Evolutionary conservation across 352 stramenopile genomes (phyloP), one percentile per base, ranked within the genome.

Genomic region (Elongisporangium senticosum): DNA sequence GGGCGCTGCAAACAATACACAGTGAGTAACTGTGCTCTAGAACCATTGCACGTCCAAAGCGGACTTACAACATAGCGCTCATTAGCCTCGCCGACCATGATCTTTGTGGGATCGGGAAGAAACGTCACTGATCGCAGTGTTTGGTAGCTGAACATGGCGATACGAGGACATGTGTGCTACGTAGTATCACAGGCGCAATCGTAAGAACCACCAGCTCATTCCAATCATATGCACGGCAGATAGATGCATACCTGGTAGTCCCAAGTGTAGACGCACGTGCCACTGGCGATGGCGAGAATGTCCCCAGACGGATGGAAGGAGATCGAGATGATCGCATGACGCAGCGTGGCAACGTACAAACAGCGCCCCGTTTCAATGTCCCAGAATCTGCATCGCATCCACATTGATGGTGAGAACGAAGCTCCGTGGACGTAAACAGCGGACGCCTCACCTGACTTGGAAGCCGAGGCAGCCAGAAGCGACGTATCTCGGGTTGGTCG

Each of bases 381-480:
- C 85, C 85, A 95, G 55, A 95, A 95, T 15, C 83, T 93, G 56
- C 3, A 54, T 43, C 2, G 33, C 11, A 43, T 43, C 33, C 33
- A 43, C 3, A 10, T 43, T 17, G 33, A 43, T 43, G 33, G 33
- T 43, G 33, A 43, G 33, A 43, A 43, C 10, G 17, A 43, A 43
- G 11, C 33, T 1, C 33, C 33, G 7, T 4, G 8, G 1, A 17
- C 33, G 33, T 43, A 43, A 43, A 43, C 33, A 43, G 33, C 33
- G 33, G 33, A 43, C 33, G 26, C 1, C 26, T 39, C 62, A 90
- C 80, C 85, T 66, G 66, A 99, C 96, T 89, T 99, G 87, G 69
- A 93, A 97, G 21, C 95, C 96, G 24, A 99, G 78, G 71, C 97
- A 99, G 4, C 97, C 97, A n/a, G 89, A 98, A 0, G 96, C 97